Conservation (phyloP, 257 asterid genomes). For the Petunia axillaris region DNA sequence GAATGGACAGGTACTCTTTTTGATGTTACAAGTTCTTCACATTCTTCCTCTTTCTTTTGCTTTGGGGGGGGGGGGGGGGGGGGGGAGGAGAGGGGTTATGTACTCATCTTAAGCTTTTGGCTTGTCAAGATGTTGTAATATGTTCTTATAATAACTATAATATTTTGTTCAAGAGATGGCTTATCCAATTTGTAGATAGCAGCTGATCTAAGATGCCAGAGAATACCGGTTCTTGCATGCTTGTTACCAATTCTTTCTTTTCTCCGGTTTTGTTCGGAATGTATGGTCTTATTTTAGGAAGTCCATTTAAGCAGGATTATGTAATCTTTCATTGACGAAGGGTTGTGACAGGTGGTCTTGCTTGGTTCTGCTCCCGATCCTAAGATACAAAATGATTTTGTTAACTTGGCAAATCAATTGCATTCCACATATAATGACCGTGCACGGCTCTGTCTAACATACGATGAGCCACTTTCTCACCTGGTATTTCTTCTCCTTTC, state of each 20-base stretch:
- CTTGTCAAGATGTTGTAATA: not conserved
- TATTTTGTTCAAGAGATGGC: not conserved
- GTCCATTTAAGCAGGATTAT: slow-evolving; percentile 12
- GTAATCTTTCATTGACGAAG: slow-evolving; percentile 34
- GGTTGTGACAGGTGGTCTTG: slow-evolving; percentile 72
- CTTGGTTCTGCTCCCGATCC: slow-evolving; percentile 99
- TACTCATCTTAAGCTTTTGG: slow-evolving; percentile 25
- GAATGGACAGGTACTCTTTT: slow-evolving; percentile 69
- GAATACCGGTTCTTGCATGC: not conserved
- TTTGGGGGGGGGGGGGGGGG: not conserved
- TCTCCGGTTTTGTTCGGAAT: not conserved
- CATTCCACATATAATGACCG: slow-evolving; percentile 71
- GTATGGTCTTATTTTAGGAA: slow-evolving; percentile 18
- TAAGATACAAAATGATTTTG: slow-evolving; percentile 86
- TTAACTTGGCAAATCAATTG: slow-evolving; percentile 82
- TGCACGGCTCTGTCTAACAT: slow-evolving; percentile 85
- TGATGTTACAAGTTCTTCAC: slow-evolving; percentile 23
- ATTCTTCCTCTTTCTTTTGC: slow-evolving; percentile 19
- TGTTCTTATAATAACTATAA: slow-evolving; percentile 11
- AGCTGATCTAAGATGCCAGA: slow-evolving; percentile 24
- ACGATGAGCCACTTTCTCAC: slow-evolving; percentile 99
- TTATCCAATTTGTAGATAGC: not conserved
- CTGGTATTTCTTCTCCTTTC: slow-evolving; percentile 55
- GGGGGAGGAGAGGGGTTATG: not conserved
- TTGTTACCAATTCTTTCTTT: not conserved